A percentile compares a stretch with the other conserved stretches of the same genome.
Conservation (phyloP, 805 yeast genomes). For the Nakazawaea anatomiae region DNA sequence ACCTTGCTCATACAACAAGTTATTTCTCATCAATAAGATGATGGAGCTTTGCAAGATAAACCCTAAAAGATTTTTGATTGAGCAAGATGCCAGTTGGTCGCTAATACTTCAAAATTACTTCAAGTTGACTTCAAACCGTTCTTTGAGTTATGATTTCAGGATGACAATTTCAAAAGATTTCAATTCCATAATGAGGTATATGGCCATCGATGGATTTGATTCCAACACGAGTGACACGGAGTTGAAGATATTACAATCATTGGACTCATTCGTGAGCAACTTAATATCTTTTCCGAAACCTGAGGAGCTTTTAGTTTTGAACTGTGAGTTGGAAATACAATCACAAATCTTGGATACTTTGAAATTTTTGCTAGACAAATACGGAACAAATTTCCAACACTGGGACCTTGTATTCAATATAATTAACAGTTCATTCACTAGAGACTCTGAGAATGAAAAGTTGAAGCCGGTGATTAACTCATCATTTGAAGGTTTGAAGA, state of each 20-base stretch:
- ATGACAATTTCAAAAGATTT: constrained; percentile 44
- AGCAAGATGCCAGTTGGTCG: constrained; percentile 41
- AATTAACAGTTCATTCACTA: constrained; percentile 49
- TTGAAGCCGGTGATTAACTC: constrained; percentile 49
- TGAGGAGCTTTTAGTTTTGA: constrained; percentile 37
- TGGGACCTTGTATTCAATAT: constrained; percentile 74
- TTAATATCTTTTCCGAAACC: constrained; percentile 33
- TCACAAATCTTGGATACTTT: constrained; percentile 56
- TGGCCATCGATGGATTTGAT: constrained; percentile 36
- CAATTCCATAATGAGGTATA: constrained; percentile 39
- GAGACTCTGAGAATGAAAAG: constrained; percentile 30
- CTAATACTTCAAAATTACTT: constrained; percentile 40
- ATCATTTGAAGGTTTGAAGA: constrained; percentile 77
- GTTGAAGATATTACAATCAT: constrained; percentile 38
- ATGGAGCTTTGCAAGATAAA: constrained; percentile 48
- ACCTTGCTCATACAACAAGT: constrained; percentile 49
- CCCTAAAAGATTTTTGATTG: constrained; percentile 41
- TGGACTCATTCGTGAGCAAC: constrained; percentile 37
- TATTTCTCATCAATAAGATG: constrained; percentile 48
- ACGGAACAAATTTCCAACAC: constrained; percentile 53
- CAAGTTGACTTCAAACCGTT: constrained; percentile 37
- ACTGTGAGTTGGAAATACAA: constrained; percentile 64
- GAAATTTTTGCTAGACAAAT: constrained; percentile 70
- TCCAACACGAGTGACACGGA: constrained; percentile 28
- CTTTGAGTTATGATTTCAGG: constrained; percentile 37